phyloP scores from a whole-genome alignment of 1,284 basidiomycete species.

The Austropuccinia psidii region DNA sequence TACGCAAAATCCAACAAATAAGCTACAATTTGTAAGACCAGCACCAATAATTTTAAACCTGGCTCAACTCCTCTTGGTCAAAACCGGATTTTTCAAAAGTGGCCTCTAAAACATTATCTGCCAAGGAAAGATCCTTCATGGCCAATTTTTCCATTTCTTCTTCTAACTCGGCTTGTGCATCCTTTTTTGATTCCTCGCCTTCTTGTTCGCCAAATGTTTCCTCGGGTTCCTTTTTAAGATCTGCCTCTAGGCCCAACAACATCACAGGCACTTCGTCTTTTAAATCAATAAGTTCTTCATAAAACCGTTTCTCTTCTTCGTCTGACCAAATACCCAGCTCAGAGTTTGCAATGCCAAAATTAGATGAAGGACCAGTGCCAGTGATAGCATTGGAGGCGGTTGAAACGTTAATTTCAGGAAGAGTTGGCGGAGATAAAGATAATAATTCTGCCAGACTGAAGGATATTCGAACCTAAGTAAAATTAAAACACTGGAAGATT shows the following conservation, averaged over 20 bases:
- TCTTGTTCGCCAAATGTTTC: neutral
- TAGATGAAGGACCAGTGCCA: slow-evolving; percentile 22
- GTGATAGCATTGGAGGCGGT: slow-evolving; percentile 25
- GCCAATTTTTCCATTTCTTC: slow-evolving; percentile 34
- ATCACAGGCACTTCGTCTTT: slow-evolving; percentile 81
- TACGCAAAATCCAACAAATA: slow-evolving; percentile 13
- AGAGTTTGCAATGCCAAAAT: slow-evolving; percentile 20
- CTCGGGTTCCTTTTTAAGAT: slow-evolving; percentile 3
- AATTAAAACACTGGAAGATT: neutral
- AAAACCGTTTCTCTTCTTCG: slow-evolving; percentile 90
- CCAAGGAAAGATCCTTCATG: slow-evolving; percentile 29
- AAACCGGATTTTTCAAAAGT: slow-evolving; percentile 45
- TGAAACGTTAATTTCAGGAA: slow-evolving; percentile 1
- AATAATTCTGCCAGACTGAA: slow-evolving; percentile 21
- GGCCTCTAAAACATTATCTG: slow-evolving; percentile 41
- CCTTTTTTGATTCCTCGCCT: neutral
- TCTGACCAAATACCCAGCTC: slow-evolving; percentile 76
- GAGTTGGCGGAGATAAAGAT: slow-evolving; percentile 32
- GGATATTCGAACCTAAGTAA: neutral
- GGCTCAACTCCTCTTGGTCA: slow-evolving; percentile 43
- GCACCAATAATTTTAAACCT: neutral
- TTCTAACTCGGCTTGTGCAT: slow-evolving; percentile 13
- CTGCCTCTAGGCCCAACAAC: slow-evolving; percentile 59
- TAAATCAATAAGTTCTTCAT: slow-evolving; percentile 84
- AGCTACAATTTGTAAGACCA: neutral